Conservation (phyloP, 2,329 filamentous ascomycete genomes). For the Ceratocystis alfenasii region DNA sequence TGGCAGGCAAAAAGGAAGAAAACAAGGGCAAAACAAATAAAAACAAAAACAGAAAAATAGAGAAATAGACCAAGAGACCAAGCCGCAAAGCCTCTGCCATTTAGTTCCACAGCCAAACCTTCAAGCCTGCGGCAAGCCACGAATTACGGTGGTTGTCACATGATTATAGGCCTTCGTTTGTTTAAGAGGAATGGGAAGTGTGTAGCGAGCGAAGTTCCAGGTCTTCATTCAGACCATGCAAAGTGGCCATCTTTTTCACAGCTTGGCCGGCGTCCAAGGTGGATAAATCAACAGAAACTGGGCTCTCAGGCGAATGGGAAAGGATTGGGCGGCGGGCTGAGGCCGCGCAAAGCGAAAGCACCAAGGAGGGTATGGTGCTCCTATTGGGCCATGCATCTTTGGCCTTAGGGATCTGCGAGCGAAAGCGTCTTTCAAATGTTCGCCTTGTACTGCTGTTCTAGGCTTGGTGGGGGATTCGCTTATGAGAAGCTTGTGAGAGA, state of each 20-base stretch:
- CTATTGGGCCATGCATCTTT: background rate
- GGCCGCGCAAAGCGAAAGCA: constrained; percentile 1
- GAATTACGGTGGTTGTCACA: background rate
- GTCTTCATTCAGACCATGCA: too few relatives aligned
- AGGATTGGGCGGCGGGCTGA: background rate
- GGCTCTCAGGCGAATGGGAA: background rate
- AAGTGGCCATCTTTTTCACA: too few relatives aligned
- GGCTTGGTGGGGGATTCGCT: background rate
- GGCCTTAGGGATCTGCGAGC: background rate
- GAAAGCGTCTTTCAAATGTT: background rate
- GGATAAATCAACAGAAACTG: background rate
- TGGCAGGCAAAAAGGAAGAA: background rate
- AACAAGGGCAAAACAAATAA: background rate
- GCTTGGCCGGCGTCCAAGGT: background rate
- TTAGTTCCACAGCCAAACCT: background rate
- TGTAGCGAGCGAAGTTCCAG: background rate
- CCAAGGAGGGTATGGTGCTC: background rate
- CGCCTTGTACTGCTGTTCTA: background rate
- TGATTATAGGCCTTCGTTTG: background rate
- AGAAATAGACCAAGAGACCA: background rate
- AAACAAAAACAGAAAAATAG: background rate
- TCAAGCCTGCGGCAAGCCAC: background rate
- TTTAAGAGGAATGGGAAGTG: background rate
- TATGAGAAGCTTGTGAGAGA: background rate
- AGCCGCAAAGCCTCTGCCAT: background rate